Evolutionary conservation across 345 rosid genomes (phyloP).

Genomic region (Sapria himalayana): DNA sequence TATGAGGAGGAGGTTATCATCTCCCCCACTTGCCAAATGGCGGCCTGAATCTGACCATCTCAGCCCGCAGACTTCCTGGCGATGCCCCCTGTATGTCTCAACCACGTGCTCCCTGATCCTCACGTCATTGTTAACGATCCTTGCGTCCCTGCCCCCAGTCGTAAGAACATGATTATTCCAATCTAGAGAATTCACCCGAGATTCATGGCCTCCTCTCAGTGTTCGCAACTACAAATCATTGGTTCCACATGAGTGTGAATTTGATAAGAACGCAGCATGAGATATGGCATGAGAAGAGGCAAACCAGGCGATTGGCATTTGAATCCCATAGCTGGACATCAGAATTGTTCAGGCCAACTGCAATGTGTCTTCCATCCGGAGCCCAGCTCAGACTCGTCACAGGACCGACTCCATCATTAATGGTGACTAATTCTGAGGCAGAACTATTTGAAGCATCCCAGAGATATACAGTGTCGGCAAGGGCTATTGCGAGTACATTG

Average conservation of each 20-base stretch:
- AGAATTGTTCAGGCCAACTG: constrained; percentile 28
- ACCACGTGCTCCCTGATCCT: constrained; percentile 23
- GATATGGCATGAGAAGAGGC: background rate
- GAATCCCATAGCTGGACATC: constrained; percentile 35
- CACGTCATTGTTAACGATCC: constrained; percentile 28
- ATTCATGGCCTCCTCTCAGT: constrained; percentile 23
- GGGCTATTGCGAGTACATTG: constrained; percentile 23
- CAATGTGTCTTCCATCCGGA: constrained; percentile 26
- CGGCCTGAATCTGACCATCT: constrained; percentile 37
- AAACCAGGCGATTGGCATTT: constrained; percentile 15
- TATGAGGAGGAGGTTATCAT: constrained; percentile 22
- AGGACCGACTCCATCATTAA: constrained; percentile 22
- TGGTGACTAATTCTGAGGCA: constrained; percentile 28
- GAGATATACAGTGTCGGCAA: constrained; percentile 18
- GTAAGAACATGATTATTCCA: constrained; percentile 34
- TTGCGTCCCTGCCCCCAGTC: constrained; percentile 30
- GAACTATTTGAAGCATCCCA: constrained; percentile 32
- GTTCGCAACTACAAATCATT: constrained; percentile 13
- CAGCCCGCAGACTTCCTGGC: constrained; percentile 30
- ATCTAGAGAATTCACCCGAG: constrained; percentile 23
- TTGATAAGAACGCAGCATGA: background rate
- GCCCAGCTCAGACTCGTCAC: constrained; percentile 40
- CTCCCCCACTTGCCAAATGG: constrained; percentile 36
- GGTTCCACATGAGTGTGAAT: too few relatives aligned
- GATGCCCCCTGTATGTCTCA: constrained; percentile 24